Percentiles rank a stretch among this genome's conserved stretches.
These are phyloP conservation scores for Funneliformis geosporum DNA, from an alignment of 192 early-diverging fungal species.

Conservation along the genomic window DNA sequence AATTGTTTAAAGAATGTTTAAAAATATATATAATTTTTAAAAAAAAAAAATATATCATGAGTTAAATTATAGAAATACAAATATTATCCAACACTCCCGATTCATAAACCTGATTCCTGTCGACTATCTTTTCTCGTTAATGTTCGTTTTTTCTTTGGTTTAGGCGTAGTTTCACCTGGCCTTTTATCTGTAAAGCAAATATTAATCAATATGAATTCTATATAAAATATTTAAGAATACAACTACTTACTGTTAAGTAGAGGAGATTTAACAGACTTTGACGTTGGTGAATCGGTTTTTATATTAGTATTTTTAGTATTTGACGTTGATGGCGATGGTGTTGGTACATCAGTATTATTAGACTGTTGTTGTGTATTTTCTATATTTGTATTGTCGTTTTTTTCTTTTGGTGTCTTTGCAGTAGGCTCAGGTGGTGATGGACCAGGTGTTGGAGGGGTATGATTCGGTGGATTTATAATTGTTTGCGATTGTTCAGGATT, in stretches of 20 bases:
- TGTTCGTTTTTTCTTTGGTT: neutral
- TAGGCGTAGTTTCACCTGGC: neutral
- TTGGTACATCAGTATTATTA: neutral
- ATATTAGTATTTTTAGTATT: neutral
- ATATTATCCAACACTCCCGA: neutral
- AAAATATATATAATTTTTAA: neutral
- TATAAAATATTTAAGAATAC: neutral
- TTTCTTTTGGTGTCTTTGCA: constrained; percentile 9
- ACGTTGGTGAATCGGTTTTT: neutral
- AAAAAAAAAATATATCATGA: neutral
- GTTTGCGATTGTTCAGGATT: constrained; percentile 10
- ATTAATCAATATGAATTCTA: neutral
- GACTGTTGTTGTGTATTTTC: constrained; percentile 8
- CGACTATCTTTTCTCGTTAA: neutral
- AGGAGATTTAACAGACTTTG: neutral
- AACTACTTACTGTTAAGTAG: neutral
- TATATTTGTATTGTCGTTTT: neutral
- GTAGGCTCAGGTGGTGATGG: constrained; percentile 7
- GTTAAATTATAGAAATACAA: neutral
- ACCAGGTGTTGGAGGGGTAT: constrained; percentile 15
- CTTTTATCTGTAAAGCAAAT: neutral
- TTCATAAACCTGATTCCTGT: neutral
- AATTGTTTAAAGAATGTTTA: too few relatives aligned
- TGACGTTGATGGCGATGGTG: neutral
- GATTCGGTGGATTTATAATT: neutral